Evolutionary conservation across 805 yeast genomes (phyloP), one percentile per base, ranked within the genome.

Genomic region (Cyberlindnera petersonii): DNA sequence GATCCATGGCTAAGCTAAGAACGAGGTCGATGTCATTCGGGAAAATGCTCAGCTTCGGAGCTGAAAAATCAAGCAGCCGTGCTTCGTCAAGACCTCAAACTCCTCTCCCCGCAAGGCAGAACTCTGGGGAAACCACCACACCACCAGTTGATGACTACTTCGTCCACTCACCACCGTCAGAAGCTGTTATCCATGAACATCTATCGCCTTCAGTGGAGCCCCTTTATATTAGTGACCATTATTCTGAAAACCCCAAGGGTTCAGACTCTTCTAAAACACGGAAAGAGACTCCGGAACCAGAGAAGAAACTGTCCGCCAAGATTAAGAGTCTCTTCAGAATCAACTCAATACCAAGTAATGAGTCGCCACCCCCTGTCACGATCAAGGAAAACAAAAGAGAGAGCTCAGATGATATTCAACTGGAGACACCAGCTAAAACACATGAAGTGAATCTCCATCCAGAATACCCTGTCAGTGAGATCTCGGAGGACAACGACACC

Each of bases 1-100:
- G 38, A 6, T 31, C 41, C 9, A 34, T 42, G n/a, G 43, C 54
- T 5, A 56, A 55, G 27, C 50, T 66, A 13, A 49, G 72, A 42
- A 56, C 69, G 4, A 52, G 74, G 36, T 68, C 74, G 10, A 58
- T 65, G 42, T 68, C 74, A 1, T 50, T 69, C 15, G 63, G 68
- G 3, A 60, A 65, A 36, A 48, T 70, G 14, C 63, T 70, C 44
- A 60, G 58, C 33, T 66, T 68, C 47, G 69, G 65, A 2, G 44
- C 55, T 11, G 60, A 49, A 21, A 38, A 42, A 8, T 14, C 38
- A 5, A 18, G 31, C 23, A 27, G 36, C 9, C 13, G 43, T 4
- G 40, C 27, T 6, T 30, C 46, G 15, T n/a, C n/a, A n/a, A 39
- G 43, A 20, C 37, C 43, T 4, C 42, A 37, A 24, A 36, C 49